Percentiles rank a stretch among this genome's conserved stretches.
Conservation (phyloP, 805 yeast species). For the Cyberlindnera maclurae region DNA sequence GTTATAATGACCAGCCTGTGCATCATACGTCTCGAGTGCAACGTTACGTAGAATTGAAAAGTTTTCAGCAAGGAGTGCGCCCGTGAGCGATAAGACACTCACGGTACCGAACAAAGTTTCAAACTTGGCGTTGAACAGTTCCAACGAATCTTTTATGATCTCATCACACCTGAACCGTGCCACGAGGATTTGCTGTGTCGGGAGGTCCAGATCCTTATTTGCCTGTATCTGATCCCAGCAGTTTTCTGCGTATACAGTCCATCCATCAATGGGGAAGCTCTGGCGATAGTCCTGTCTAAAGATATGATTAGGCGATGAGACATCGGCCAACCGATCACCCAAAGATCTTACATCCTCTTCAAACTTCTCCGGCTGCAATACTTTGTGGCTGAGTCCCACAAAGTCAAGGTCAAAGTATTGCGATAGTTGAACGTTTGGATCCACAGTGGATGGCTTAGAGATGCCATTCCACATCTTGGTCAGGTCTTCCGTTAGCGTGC, state of each 20-base stretch:
- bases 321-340: constrained; percentile 51
- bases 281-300: constrained; percentile 75
- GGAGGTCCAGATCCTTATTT: constrained; percentile 91
- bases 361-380: constrained; percentile 72
- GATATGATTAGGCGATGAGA: constrained; percentile 25
- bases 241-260: constrained; percentile 85
- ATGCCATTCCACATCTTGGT: constrained; percentile 70
- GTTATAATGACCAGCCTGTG: constrained; percentile 70
- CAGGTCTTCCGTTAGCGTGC: constrained; percentile 66
- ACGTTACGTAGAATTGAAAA: constrained; percentile 38
- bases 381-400: constrained; percentile 77
- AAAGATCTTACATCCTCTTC: constrained; percentile 48
- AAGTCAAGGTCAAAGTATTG: constrained; percentile 86
- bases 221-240: constrained; percentile 93
- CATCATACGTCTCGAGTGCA: constrained; percentile 52
- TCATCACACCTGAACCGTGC: constrained; percentile 95
- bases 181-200: constrained; percentile 92
- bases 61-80: constrained; percentile 31
- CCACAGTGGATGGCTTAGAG: constrained; percentile 62
- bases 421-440: constrained; percentile 39
- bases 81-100: constrained; percentile 13
- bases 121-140: constrained; percentile 17
- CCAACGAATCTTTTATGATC: constrained; percentile 41
- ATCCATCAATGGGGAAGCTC: constrained; percentile 87
- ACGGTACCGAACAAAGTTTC: constrained; percentile 5